Percentiles rank a stretch among this genome's conserved stretches.
Evolutionary conservation across 306 rosid genomes (phyloP).

Genomic region (Oxytropis ochrocephala): DNA sequence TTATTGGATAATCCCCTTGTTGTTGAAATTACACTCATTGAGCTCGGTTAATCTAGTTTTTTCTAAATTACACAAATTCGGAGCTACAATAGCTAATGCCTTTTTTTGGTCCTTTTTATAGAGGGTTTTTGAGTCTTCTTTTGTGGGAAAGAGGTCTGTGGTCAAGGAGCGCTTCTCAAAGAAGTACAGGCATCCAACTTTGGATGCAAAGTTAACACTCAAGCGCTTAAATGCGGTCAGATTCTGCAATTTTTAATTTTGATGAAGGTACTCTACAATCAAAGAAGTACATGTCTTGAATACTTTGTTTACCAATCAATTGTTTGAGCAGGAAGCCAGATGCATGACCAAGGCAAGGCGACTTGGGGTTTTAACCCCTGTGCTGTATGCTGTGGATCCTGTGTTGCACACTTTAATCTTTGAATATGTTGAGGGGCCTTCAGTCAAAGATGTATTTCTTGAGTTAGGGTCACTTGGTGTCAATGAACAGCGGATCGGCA

Average conservation of each 20-base stretch:
- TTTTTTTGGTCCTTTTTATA: slow-evolving; percentile 17
- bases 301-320: slow-evolving; percentile 2
- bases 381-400: slow-evolving; percentile 59
- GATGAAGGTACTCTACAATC: neutral
- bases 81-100: neutral
- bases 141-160: slow-evolving; percentile 73
- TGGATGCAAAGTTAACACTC: slow-evolving; percentile 81
- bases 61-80: neutral
- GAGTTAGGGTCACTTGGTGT: slow-evolving; percentile 47
- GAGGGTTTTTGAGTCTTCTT: slow-evolving; percentile 77
- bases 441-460: slow-evolving; percentile 70
- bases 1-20: neutral
- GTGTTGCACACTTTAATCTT: slow-evolving; percentile 59
- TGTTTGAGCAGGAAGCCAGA: slow-evolving; percentile 73
- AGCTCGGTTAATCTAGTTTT: neutral
- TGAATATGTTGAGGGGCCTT: slow-evolving; percentile 65
- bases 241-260: neutral
- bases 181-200: slow-evolving; percentile 81
- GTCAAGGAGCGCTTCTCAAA: slow-evolving; percentile 88
- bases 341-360: slow-evolving; percentile 87
- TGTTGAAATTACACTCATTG: neutral
- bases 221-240: slow-evolving; percentile 75
- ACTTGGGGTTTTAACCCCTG: slow-evolving; percentile 78
- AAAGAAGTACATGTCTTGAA: neutral
- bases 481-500: slow-evolving; percentile 35